Percentiles rank a stretch among this genome's conserved stretches.
Conservation (phyloP, 2,329 filamentous ascomycete species). For the Lasiodiplodia gonubiensis region DNA sequence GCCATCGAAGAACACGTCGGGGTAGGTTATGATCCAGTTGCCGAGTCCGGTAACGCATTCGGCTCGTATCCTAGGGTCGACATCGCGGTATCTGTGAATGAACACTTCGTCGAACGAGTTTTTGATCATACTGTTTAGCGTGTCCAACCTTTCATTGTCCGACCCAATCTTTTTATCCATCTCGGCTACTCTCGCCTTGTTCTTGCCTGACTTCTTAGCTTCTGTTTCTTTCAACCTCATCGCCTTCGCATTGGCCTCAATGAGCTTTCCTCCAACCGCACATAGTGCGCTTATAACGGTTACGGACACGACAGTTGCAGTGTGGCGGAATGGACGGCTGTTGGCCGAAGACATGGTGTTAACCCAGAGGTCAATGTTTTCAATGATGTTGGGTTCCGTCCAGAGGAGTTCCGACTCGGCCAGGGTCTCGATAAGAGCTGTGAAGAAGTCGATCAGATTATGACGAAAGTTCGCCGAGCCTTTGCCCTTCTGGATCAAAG, state of each 20-base stretch:
- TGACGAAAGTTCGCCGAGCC: constrained; percentile 78
- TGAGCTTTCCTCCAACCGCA: constrained; percentile 71
- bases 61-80: constrained; percentile 85
- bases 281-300: constrained; percentile 81
- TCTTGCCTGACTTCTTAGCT: constrained; percentile 72
- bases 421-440: constrained; percentile 74
- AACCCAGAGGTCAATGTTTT: constrained; percentile 90
- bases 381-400: constrained; percentile 75
- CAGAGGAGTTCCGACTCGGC: constrained; percentile 85
- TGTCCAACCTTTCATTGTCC: constrained; percentile 70
- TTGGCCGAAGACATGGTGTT: constrained; percentile 87
- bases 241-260: constrained; percentile 73
- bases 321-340: constrained; percentile 90
- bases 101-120: constrained; percentile 94
- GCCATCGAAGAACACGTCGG: constrained; percentile 88
- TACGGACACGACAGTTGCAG: constrained; percentile 83
- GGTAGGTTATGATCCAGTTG: constrained; percentile 83
- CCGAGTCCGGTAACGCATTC: constrained; percentile 89
- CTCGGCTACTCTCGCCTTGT: constrained; percentile 77
- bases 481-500: constrained; percentile 82
- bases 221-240: constrained; percentile 81
- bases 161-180: constrained; percentile 75
- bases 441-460: constrained; percentile 78
- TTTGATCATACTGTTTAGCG: constrained; percentile 73
- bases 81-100: constrained; percentile 92